Conservation (phyloP, 352 stramenopile species). For the Blastocystis sp. region DNA sequence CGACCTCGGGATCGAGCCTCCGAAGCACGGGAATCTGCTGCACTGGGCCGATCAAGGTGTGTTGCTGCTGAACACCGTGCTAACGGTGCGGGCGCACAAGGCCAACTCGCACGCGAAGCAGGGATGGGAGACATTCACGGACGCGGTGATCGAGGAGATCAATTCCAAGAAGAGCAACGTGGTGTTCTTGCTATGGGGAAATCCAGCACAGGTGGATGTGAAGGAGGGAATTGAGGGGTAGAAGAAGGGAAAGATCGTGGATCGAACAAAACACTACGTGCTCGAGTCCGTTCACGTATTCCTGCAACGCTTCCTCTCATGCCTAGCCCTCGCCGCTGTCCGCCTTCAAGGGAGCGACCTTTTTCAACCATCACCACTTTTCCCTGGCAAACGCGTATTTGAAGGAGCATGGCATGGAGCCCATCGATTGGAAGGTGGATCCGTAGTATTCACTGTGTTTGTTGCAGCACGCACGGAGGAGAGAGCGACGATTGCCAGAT, state of each 20-base stretch:
- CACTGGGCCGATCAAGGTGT: conserved; percentile 89
- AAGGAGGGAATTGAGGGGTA: background rate
- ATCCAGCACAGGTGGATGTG: conserved; percentile 80
- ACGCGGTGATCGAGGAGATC: conserved; percentile 84
- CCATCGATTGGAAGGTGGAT: conserved; percentile 78
- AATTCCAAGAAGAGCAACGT: conserved; percentile 80
- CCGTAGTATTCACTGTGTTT: conserved; percentile 1
- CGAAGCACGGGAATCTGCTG: conserved; percentile 85
- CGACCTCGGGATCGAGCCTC: conserved; percentile 78
- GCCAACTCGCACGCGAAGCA: conserved; percentile 89
- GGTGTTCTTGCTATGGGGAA: conserved; percentile 97
- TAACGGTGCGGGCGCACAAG: conserved; percentile 87
- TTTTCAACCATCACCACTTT: conserved; percentile 69
- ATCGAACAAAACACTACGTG: conserved; percentile 50
- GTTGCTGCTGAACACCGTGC: conserved; percentile 92
- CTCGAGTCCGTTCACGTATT: conserved; percentile 46
- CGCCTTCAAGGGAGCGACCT: conserved; percentile 48
- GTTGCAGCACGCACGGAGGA: background rate
- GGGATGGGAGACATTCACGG: conserved; percentile 94
- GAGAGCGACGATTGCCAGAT: too few relatives aligned
- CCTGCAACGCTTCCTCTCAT: background rate
- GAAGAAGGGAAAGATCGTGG: conserved; percentile 46
- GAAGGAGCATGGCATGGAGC: conserved; percentile 76
- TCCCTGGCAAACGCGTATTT: conserved; percentile 58
- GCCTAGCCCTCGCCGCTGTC: conserved; percentile 55